Percentiles rank a stretch among this genome's conserved stretches.
These are phyloP conservation scores for Nicotiana otophora DNA, from an alignment of 257 asterid genomes.

Conservation along the genomic window DNA sequence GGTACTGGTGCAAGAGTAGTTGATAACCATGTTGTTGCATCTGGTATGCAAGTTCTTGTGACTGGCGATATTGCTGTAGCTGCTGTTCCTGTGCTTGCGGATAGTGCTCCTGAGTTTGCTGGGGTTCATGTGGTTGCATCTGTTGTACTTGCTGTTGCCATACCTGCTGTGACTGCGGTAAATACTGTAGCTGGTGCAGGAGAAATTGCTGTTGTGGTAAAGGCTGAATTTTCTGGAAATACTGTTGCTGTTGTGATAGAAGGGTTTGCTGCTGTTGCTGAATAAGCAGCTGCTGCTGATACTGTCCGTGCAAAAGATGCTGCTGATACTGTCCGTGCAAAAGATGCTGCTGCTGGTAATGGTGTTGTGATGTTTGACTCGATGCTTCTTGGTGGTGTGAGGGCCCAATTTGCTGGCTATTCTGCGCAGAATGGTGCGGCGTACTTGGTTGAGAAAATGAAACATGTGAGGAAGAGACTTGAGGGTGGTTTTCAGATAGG, in stretches of 20 bases:
- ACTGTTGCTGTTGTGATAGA: slow-evolving; percentile 29
- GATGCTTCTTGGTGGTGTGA: slow-evolving; percentile 23
- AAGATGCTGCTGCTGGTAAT: slow-evolving; percentile 63
- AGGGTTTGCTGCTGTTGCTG: slow-evolving; percentile 17
- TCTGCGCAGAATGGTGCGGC: slow-evolving; percentile 1
- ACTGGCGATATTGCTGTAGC: slow-evolving; percentile 22
- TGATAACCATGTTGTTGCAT: slow-evolving; percentile 53
- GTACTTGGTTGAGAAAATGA: slow-evolving; percentile 20
- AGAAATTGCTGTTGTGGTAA: slow-evolving; percentile 21
- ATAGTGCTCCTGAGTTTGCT: slow-evolving; percentile 18
- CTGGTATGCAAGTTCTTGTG: slow-evolving; percentile 40
- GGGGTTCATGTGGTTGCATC: slow-evolving; percentile 34
- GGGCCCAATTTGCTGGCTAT: slow-evolving; percentile 14
- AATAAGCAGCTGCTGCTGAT: slow-evolving; percentile 14
- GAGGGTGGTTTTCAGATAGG: slow-evolving; percentile 16
- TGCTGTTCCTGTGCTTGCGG: slow-evolving; percentile 20
- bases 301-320: not conserved
- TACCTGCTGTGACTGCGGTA: slow-evolving; percentile 31
- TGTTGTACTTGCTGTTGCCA: slow-evolving; percentile 27
- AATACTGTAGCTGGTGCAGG: slow-evolving; percentile 25
- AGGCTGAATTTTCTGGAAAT: slow-evolving; percentile 18
- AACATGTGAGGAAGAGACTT: slow-evolving; percentile 17
- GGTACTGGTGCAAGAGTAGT: slow-evolving; percentile 66
- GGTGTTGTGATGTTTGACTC: slow-evolving; percentile 51
- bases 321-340: slow-evolving; percentile 62